Evolutionary conservation across 345 rosid genomes (phyloP).

Genomic region (Acer saccharum): DNA sequence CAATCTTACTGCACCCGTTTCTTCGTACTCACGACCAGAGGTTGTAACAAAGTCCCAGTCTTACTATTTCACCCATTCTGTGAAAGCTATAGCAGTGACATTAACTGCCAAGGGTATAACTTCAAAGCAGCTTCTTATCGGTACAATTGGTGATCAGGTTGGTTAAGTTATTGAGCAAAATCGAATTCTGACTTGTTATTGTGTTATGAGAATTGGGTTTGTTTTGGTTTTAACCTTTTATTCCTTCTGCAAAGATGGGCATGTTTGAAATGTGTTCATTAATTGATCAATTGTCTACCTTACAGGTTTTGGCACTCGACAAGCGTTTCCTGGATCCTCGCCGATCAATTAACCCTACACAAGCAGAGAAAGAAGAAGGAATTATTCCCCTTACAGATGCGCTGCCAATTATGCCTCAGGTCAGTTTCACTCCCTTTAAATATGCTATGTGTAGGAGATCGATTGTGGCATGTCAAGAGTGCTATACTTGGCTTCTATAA

Average conservation of each 20-base stretch:
- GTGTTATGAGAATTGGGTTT: neutral
- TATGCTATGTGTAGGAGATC: neutral
- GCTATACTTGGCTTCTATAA: neutral
- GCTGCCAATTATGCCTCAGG: constrained; percentile 94
- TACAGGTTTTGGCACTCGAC: constrained; percentile 83
- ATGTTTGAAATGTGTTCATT: neutral
- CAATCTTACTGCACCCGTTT: constrained; percentile 81
- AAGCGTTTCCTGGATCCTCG: constrained; percentile 97
- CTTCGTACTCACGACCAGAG: constrained; percentile 88
- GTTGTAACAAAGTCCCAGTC: constrained; percentile 90
- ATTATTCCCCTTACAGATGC: constrained; percentile 88
- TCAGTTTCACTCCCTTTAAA: constrained; percentile 24
- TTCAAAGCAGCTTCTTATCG: constrained; percentile 97
- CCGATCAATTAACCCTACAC: constrained; percentile 86
- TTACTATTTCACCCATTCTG: constrained; percentile 87
- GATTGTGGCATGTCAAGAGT: neutral
- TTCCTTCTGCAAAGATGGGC: neutral
- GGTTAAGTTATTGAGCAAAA: constrained; percentile 18
- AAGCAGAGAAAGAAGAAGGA: constrained; percentile 98
- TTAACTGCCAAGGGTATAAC: constrained; percentile 96
- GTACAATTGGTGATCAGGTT: constrained; percentile 90
- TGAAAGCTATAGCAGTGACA: constrained; percentile 85
- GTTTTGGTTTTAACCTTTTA: neutral
- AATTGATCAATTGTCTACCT: constrained; percentile 8
- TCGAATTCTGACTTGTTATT: neutral